These are phyloP conservation scores for Middelhovenomyces tepae DNA, from an alignment of 805 yeast genomes.

Conservation along the genomic window DNA sequence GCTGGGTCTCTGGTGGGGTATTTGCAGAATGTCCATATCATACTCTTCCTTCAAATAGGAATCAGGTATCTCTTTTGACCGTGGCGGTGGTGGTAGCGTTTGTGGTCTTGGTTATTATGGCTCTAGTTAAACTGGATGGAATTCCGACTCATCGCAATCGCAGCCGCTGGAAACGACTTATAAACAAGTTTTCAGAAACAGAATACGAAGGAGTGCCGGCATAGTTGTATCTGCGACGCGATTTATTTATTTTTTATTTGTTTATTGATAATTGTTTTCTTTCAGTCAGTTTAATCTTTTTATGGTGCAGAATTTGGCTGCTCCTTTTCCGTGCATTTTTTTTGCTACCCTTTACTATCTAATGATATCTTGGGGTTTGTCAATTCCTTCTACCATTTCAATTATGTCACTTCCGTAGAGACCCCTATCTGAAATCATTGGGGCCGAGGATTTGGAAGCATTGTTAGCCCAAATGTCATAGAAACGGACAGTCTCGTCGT, in stretches of 20 bases:
- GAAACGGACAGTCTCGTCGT: constrained; percentile 69
- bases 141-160: constrained; percentile 67
- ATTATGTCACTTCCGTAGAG: not conserved
- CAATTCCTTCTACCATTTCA: constrained; percentile 4
- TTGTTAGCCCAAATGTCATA: constrained; percentile 56
- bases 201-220: constrained; percentile 88
- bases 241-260: too few species aligned
- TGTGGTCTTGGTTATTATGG: constrained; percentile 41
- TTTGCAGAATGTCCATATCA: constrained; percentile 73
- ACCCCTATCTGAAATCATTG: not conserved
- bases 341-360: too few species aligned
- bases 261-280: too few species aligned
- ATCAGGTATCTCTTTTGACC: constrained; percentile 53
- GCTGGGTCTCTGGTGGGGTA: constrained; percentile 85
- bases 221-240: too few species aligned
- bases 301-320: too few species aligned
- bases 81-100: constrained; percentile 58
- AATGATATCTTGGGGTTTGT: constrained; percentile 24
- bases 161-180: constrained; percentile 51
- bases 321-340: too few species aligned
- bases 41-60: constrained; percentile 41
- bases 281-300: too few species aligned
- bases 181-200: constrained; percentile 46
- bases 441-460: too few species aligned
- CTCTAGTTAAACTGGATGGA: constrained; percentile 46